These are phyloP conservation scores for Prinsepia uniflora DNA, from an alignment of 306 rosid species.

Conservation along the genomic window DNA sequence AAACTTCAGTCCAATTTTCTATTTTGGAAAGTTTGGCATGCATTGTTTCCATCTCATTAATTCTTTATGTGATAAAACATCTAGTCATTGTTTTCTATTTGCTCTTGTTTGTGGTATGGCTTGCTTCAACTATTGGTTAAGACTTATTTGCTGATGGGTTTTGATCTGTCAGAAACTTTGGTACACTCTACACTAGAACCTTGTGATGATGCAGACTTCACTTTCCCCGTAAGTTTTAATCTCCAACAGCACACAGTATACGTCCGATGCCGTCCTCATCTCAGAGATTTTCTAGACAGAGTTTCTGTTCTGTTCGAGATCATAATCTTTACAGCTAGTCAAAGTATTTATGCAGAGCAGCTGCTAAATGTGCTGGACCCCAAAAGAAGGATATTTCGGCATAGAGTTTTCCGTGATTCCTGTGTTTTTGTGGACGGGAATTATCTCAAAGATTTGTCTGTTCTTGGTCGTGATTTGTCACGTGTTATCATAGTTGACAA, in stretches of 20 bases:
- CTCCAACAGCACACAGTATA: conserved; percentile 82
- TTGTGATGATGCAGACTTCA: conserved; percentile 86
- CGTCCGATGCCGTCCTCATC: conserved; percentile 97
- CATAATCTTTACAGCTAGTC: conserved; percentile 96
- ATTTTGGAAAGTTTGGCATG: neutral
- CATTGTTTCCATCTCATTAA: neutral
- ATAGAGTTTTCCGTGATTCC: conserved; percentile 90
- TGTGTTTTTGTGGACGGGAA: conserved; percentile 97
- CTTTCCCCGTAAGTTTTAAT: conserved; percentile 88
- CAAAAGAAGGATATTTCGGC: conserved; percentile 87
- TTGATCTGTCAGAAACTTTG: conserved; percentile 79
- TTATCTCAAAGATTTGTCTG: conserved; percentile 91
- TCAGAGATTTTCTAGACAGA: conserved; percentile 72
- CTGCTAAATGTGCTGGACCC: conserved; percentile 96
- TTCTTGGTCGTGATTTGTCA: conserved; percentile 94
- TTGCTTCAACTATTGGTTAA: neutral
- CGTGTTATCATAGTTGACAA: conserved; percentile 81
- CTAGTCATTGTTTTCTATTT: neutral
- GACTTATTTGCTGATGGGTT: conserved; percentile 18
- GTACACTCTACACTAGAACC: conserved; percentile 94
- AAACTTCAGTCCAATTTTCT: neutral
- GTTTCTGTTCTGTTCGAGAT: conserved; percentile 83
- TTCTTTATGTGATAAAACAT: neutral
- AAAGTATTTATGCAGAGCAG: conserved; percentile 97
- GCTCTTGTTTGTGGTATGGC: neutral